These are phyloP conservation scores for Sistotremastrum niveocremeum DNA, from an alignment of 768 basidiomycete species.

Conservation along the genomic window DNA sequence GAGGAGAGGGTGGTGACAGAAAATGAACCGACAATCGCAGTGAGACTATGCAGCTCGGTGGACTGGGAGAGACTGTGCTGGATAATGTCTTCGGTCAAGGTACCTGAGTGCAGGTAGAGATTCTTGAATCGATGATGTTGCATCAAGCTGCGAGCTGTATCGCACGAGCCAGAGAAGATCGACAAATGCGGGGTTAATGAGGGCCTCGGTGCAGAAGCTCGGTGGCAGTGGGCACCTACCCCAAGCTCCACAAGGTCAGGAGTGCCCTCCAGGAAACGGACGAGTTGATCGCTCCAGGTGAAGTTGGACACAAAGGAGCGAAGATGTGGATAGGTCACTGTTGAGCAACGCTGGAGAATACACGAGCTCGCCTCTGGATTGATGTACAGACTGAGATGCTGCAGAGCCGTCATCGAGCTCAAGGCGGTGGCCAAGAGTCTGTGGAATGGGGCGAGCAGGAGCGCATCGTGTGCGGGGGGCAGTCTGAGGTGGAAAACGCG, in stretches of 20 bases:
- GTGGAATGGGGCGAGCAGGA: conserved; percentile 34
- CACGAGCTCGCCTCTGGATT: conserved; percentile 31
- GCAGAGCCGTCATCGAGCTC: conserved; percentile 45
- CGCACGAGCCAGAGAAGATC: conserved; percentile 49
- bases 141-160: conserved; percentile 39
- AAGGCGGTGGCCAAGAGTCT: conserved; percentile 37
- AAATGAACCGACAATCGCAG: too few relatives aligned
- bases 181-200: conserved; percentile 30
- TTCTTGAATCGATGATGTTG: conserved; percentile 54
- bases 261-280: conserved; percentile 42
- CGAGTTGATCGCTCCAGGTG: conserved; percentile 43
- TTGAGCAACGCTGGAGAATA: background rate
- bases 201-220: conserved; percentile 13
- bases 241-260: conserved; percentile 45
- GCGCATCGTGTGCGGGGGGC: conserved; percentile 21
- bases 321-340: conserved; percentile 30
- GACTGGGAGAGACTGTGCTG: conserved; percentile 32
- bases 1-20: too few relatives aligned
- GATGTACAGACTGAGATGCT: conserved; percentile 41
- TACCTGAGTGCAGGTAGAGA: conserved; percentile 48
- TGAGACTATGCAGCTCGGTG: conserved; percentile 13
- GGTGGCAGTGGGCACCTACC: conserved; percentile 27
- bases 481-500: conserved; percentile 46
- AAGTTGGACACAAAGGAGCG: conserved; percentile 47
- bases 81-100: conserved; percentile 44